Evolutionary conservation across 768 basidiomycete genomes (phyloP), one percentile per base, ranked within the genome.

Genomic region (Strobilomyces confusus): DNA sequence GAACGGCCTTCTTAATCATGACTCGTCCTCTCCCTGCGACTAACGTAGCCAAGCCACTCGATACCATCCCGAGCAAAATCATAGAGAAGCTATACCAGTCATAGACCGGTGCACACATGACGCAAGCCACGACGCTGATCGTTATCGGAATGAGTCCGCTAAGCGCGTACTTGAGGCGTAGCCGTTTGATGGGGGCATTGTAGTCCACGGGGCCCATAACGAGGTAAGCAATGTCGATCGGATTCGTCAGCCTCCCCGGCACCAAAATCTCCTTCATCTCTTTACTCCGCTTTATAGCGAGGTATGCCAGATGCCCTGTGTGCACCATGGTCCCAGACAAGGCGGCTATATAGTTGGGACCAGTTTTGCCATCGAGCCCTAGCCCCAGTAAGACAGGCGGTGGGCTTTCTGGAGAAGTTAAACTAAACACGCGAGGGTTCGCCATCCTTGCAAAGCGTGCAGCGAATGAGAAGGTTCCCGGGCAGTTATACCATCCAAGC

Each of bases 401-500:
- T 19, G 57, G 43, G 52, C 49, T 25, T 48, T 32, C 42, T 48
- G 60, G 55, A 0, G 65, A 64, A 29, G 61, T 58, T 3, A 71
- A 47, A 1, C 65, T 66, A 71, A 38, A 62, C 49, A 62, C 49
- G n/a, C 58, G 58, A 1, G 63, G 52, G 14, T 58, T 59, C 1
- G 65, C 61, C 46, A 73, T 63, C 11, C 59, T 58, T 2, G 66
- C 66, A 47, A 71, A 71, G 9, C 62, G 59, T 42, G 60, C 66
- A 19, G 71, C 72, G 34, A 73, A 58, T 5, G 49, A 47, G 33
- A 67, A 69, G 11, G 55, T 63, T 29, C 72, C 72, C 0, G 70
- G 71, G n/a, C 63, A 69, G 48, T 73, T 73, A 26, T 72, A 72
- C 68, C 68, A 72, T 17, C 71, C 72, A 14, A 73, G 51, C 68